Evolutionary conservation across 176 grass and related monocot species (phyloP).

Genomic region (Zizania latifolia): DNA sequence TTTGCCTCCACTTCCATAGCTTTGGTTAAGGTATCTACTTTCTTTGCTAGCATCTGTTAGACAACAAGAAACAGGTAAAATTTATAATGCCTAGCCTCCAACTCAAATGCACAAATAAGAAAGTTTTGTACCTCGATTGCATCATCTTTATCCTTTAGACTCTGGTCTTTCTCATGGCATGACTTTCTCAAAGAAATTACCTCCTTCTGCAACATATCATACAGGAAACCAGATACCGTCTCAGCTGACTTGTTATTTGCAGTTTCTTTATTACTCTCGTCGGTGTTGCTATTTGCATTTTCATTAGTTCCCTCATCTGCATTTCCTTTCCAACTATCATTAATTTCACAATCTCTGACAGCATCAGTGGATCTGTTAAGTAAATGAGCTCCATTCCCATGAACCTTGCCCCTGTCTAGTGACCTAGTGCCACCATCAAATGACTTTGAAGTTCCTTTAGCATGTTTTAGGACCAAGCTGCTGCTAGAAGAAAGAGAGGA

Average conservation of each 20-base stretch:
- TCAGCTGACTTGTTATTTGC: constrained; percentile 55
- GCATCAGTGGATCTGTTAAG: constrained; percentile 83
- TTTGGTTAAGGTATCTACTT: constrained; percentile 95
- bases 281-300: constrained; percentile 35
- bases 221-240: constrained; percentile 79
- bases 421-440: constrained; percentile 97
- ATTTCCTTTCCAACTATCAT: constrained; percentile 64
- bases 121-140: constrained; percentile 62
- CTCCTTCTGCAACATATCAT: constrained; percentile 97
- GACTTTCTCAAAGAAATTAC: constrained; percentile 86
- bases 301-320: constrained; percentile 51
- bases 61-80: not conserved
- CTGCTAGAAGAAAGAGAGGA: constrained; percentile 81
- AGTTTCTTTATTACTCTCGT: constrained; percentile 47
- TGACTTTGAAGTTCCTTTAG: constrained; percentile 96
- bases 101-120: constrained; percentile 21
- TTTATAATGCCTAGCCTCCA: not conserved
- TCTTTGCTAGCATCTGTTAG: constrained; percentile 78
- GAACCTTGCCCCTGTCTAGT: constrained; percentile 66
- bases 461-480: constrained; percentile 82
- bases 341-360: constrained; percentile 49
- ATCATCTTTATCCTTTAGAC: constrained; percentile 95
- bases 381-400: constrained; percentile 59
- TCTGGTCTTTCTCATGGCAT: constrained; percentile 89
- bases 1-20: constrained; percentile 99